phyloP scores from a whole-genome alignment of 345 rosid genomes.

The Corchorus capsularis region DNA sequence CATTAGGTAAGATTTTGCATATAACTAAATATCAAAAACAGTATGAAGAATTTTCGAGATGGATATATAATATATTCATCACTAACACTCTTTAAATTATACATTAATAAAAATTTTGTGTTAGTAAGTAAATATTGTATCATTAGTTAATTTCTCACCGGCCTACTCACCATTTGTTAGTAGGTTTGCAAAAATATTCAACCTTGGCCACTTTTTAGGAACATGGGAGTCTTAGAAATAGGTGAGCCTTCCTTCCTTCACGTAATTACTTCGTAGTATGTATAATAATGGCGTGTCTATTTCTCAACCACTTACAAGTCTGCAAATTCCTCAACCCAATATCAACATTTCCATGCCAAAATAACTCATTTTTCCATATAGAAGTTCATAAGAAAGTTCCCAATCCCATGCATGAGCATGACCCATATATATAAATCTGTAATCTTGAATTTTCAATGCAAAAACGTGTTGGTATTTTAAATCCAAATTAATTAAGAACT shows the following conservation, averaged over 20 bases:
- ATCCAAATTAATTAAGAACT: no score
- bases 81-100: background rate
- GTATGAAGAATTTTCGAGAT: background rate
- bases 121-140: no score
- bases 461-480: no score
- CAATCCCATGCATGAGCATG: background rate
- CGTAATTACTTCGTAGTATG: background rate
- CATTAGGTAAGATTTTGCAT: background rate
- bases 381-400: background rate
- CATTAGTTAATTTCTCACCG: background rate
- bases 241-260: background rate
- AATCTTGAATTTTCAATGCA: background rate
- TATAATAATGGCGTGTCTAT: background rate
- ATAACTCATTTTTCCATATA: background rate
- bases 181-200: background rate
- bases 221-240: background rate
- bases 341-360: background rate
- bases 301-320: background rate
- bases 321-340: background rate
- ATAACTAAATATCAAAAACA: background rate
- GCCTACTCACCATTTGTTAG: background rate
- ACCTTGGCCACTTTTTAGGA: background rate
- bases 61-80: background rate
- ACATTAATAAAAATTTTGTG: no score
- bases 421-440: background rate